A percentile compares a stretch with the other conserved stretches of the same genome.
Conservation (phyloP, 345 rosid species). For the Mangifera indica region DNA sequence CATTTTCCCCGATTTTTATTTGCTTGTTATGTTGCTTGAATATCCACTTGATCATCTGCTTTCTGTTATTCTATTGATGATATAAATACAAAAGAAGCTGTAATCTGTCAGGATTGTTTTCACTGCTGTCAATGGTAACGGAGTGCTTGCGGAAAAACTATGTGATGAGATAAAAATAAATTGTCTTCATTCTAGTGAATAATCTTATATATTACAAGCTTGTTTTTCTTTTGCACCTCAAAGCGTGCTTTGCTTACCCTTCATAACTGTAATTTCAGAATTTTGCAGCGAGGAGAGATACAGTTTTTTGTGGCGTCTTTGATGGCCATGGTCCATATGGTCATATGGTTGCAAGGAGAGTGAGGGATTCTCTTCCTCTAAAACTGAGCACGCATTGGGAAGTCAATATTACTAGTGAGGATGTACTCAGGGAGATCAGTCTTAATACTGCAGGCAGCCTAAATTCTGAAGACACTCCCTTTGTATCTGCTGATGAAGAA, state of each 20-base stretch:
- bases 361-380: conserved; percentile 88
- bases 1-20: conserved; percentile 2
- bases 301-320: conserved; percentile 92
- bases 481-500: conserved; percentile 66
- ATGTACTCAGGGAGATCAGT: conserved; percentile 45
- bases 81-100: no score
- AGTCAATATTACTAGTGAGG: conserved; percentile 55
- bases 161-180: no score
- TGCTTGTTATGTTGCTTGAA: conserved; percentile 2
- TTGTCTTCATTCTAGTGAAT: no score
- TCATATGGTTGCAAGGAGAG: conserved; percentile 95
- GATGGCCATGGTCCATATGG: conserved; percentile 99
- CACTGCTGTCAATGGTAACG: no score
- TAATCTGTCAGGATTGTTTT: no score
- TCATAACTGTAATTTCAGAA: conserved; percentile 42
- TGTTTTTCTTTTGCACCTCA: background rate
- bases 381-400: conserved; percentile 83
- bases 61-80: no score
- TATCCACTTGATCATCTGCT: conserved; percentile 5
- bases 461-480: conserved; percentile 53
- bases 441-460: conserved; percentile 49
- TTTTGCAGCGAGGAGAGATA: conserved; percentile 78
- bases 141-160: no score
- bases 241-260: conserved; percentile 12
- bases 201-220: background rate